Base-by-base conservation (phyloP, 495 filamentous ascomycete species). In the Xanthoparmelia taractica region DNA sequence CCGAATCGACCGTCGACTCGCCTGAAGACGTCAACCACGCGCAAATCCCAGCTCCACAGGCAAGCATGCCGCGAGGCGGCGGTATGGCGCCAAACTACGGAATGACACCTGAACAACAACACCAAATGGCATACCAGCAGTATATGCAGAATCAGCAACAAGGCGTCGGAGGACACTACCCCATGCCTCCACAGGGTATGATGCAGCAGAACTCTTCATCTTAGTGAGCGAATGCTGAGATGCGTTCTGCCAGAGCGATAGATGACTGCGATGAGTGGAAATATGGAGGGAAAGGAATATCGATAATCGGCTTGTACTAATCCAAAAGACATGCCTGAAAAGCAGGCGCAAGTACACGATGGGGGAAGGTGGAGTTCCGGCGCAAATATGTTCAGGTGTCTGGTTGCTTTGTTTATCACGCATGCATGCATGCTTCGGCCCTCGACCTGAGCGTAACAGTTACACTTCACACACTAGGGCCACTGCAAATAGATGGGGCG, bases 41-140 rank as follows among this genome's bases (percentile, higher is more conserved):
- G 68, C 80, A 79, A 57, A 76, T 84, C 64, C 80, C 78, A 61
- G 74, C 80, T 36, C 79, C 76, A 40, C 80, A 81, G 68, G 67
- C 75, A 34, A 80, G 76, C 69, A 81, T 84, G 68, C 72, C 77
- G 45, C 79, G 80, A 57, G 77, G 78, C 10, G 70, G 68, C 10
- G 77, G 76, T 20, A 79, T 80, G 68, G 25, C 36, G 31, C 78
- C 78, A 55, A 78, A 75, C 15, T 77, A 78, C 57, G 80, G 80
- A 67, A 83, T 83, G 77, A 81, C 81, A 66, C 79, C 76, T 17
- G 79, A 81, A 65, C 79, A 84, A 65, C 81, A 84, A 61, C 80
- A 83, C 69, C 79, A 81, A 68, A 80, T 82, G 75, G 80, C 79
- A 47, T 83, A 83, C 71, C 81, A 83, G 63, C 78, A 82, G 66